A percentile compares a stretch with the other conserved stretches of the same genome.
These are phyloP conservation scores for Colletotrichum cordylinicola DNA, from an alignment of 2,329 filamentous ascomycete genomes.

Conservation along the genomic window DNA sequence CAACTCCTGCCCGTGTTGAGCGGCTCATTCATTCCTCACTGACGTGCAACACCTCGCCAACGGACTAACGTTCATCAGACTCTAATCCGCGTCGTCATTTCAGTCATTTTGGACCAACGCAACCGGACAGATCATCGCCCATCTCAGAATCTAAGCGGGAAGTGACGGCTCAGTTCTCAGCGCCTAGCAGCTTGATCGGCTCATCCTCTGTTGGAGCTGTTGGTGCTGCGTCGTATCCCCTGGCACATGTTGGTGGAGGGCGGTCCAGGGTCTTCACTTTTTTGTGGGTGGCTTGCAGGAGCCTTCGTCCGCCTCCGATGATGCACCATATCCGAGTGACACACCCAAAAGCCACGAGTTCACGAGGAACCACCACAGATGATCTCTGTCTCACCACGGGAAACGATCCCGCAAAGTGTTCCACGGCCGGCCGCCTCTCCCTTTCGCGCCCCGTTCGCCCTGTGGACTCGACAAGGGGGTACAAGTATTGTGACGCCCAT, in stretches of 20 bases:
- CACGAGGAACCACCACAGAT: neutral
- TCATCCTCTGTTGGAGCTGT: neutral
- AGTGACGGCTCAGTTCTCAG: neutral
- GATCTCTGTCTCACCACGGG: conserved; percentile 12
- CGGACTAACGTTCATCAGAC: neutral
- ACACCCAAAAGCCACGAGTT: conserved; percentile 10
- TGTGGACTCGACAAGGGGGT: neutral
- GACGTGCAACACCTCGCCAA: neutral
- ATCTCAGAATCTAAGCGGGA: neutral
- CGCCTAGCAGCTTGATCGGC: neutral
- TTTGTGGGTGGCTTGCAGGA: neutral
- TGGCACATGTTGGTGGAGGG: neutral
- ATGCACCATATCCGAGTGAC: neutral
- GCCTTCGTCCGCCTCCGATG: neutral
- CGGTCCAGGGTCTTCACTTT: neutral
- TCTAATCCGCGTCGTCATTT: neutral
- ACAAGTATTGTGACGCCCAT: neutral
- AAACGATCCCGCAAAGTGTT: neutral
- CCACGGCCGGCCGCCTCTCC: neutral
- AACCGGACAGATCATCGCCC: neutral
- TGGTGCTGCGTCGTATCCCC: neutral
- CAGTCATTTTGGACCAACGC: neutral
- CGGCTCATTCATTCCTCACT: neutral
- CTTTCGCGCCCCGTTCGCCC: neutral
- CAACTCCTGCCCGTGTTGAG: neutral